These are phyloP conservation scores for Gigaspora rosea DNA, from an alignment of 192 early-diverging fungal genomes.

Conservation along the genomic window DNA sequence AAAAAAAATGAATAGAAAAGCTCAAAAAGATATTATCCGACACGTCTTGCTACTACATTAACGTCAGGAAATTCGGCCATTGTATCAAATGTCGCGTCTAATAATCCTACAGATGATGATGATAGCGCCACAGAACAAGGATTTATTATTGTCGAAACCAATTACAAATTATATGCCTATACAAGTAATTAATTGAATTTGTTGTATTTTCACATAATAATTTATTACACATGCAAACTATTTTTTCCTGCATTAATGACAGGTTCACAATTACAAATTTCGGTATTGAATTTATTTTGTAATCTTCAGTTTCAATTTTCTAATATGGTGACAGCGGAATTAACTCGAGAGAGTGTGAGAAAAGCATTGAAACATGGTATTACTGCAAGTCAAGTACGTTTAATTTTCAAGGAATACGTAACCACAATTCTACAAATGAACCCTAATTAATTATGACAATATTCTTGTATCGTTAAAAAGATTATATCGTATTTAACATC, in stretches of 20 bases:
- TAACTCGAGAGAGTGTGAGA: conserved; percentile 87
- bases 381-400: conserved; percentile 84
- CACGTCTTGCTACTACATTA: conserved; percentile 85
- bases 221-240: not conserved
- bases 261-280: conserved; percentile 91
- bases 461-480: conserved; percentile 33
- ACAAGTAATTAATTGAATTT: conserved; percentile 56
- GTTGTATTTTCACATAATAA: not conserved
- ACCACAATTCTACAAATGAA: not conserved
- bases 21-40: conserved; percentile 83
- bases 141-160: conserved; percentile 94
- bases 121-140: conserved; percentile 61
- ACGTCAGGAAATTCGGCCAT: conserved; percentile 72
- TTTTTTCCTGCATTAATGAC: conserved; percentile 8
- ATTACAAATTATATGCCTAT: conserved; percentile 93
- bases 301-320: conserved; percentile 79
- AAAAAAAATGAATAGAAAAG: conserved; percentile 43
- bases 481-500: conserved; percentile 88
- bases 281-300: conserved; percentile 89
- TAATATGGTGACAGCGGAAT: conserved; percentile 87
- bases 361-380: conserved; percentile 85
- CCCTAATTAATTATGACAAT: not conserved
- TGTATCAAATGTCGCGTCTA: conserved; percentile 37
- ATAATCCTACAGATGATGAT: conserved; percentile 32
- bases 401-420: not conserved